Evolutionary conservation across 805 yeast species (phyloP).

Genomic region (Ogataea degrootiae): DNA sequence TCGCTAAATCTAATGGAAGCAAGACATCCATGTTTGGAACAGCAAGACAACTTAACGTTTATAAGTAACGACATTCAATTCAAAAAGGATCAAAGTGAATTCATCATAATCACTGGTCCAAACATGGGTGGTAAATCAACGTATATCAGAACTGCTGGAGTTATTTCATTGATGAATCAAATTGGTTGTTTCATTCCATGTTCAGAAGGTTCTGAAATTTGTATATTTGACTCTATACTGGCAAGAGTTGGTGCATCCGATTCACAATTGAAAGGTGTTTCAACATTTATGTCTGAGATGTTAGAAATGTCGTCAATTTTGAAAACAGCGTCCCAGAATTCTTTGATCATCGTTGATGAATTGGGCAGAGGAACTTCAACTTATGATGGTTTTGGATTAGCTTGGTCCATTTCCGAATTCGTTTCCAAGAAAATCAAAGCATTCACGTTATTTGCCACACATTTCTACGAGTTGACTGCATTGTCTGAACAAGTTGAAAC

Average conservation of each 20-base stretch:
- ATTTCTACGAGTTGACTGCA: slow-evolving; percentile 91
- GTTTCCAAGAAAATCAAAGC: slow-evolving; percentile 67
- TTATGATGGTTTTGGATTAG: slow-evolving; percentile 96
- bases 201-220: slow-evolving; percentile 63
- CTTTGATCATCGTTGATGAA: slow-evolving; percentile 88
- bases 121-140: slow-evolving; percentile 98
- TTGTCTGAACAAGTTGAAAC: slow-evolving; percentile 57
- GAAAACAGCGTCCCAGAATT: slow-evolving; percentile 69
- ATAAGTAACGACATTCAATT: slow-evolving; percentile 86
- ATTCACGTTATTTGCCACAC: slow-evolving; percentile 91
- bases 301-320: slow-evolving; percentile 86
- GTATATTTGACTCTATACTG: slow-evolving; percentile 83
- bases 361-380: slow-evolving; percentile 93
- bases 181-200: slow-evolving; percentile 88
- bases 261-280: slow-evolving; percentile 93
- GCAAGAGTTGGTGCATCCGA: slow-evolving; percentile 99
- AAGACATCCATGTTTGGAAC: slow-evolving; percentile 92
- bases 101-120: slow-evolving; percentile 88
- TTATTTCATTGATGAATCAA: slow-evolving; percentile 80
- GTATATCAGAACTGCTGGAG: slow-evolving; percentile 85
- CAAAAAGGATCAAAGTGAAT: slow-evolving; percentile 53
- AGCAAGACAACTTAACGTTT: slow-evolving; percentile 84
- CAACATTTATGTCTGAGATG: slow-evolving; percentile 97
- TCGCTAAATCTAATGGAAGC: slow-evolving; percentile 61
- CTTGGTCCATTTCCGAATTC: slow-evolving; percentile 92